A percentile compares a stretch with the other conserved stretches of the same genome.
Conservation (phyloP, 306 rosid genomes). For the Prunus dulcis region DNA sequence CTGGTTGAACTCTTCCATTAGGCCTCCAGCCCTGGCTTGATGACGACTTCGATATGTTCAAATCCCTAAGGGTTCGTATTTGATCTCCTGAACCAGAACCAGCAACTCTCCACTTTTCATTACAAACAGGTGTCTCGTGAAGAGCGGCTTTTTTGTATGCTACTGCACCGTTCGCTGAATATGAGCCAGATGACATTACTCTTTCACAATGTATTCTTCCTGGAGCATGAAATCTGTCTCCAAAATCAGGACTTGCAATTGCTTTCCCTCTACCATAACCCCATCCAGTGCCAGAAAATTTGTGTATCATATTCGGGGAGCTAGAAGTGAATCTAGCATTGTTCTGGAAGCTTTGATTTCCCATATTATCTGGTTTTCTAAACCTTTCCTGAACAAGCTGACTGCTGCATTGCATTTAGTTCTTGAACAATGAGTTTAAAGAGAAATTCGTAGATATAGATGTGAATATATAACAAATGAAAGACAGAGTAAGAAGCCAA, state of each 20-base stretch:
- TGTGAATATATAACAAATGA: background rate
- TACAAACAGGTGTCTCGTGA: background rate
- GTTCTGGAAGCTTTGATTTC: background rate
- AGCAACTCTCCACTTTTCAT: background rate
- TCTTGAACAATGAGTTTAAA: background rate
- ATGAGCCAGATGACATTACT: background rate
- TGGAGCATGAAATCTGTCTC: background rate
- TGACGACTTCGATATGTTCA: background rate
- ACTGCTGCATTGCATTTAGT: conserved; percentile 20
- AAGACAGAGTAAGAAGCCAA: background rate
- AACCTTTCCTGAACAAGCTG: background rate
- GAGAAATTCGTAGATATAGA: background rate
- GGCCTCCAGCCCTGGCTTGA: background rate
- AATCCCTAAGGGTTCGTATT: background rate
- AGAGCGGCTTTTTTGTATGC: background rate
- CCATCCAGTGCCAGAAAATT: conserved; percentile 36
- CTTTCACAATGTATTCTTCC: background rate
- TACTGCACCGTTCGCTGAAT: background rate
- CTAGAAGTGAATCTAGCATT: background rate
- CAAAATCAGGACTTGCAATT: background rate
- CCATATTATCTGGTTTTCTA: background rate
- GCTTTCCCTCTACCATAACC: conserved; percentile 30
- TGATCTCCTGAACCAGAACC: background rate
- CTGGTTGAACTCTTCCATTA: background rate
- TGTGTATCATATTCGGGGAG: background rate